Evolutionary conservation across 495 filamentous ascomycete genomes (phyloP).

Genomic region (Neurospora tetrasperma): DNA sequence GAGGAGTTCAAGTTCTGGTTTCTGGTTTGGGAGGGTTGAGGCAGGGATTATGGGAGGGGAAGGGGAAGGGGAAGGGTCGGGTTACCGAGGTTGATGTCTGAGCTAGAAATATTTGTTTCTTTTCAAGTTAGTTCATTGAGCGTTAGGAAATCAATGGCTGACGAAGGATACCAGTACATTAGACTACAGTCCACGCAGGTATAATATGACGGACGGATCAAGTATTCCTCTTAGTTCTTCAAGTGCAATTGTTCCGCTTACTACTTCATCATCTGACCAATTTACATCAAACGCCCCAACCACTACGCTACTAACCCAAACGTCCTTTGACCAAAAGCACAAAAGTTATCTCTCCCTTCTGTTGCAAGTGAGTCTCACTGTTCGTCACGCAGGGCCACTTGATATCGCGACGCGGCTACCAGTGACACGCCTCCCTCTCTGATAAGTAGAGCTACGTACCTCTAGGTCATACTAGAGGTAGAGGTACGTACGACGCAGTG

Average conservation of each 20-base stretch:
- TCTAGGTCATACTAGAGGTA: too few species aligned
- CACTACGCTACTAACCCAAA: neutral
- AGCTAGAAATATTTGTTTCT: neutral
- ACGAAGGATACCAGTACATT: too few species aligned
- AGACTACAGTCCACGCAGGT: too few species aligned
- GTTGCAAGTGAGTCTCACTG: neutral
- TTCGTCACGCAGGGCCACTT: neutral
- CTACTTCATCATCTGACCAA: neutral
- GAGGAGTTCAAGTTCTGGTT: neutral
- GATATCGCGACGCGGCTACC: neutral
- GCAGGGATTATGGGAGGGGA: neutral
- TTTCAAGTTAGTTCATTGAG: too few species aligned
- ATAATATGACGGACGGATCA: too few species aligned
- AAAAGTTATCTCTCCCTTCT: neutral
- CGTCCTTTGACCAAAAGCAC: neutral
- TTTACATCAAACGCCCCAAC: neutral
- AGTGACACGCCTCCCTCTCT: too few species aligned
- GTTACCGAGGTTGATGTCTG: neutral
- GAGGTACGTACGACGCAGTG: too few species aligned
- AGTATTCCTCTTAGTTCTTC: too few species aligned
- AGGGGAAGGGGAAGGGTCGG: neutral
- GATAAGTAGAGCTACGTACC: too few species aligned
- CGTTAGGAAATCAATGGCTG: too few species aligned
- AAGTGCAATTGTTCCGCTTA: too few species aligned
- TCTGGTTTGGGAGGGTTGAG: neutral